These are phyloP conservation scores for Tillandsia fasciculata DNA, from an alignment of 176 grass and related monocot species.

Conservation along the genomic window DNA sequence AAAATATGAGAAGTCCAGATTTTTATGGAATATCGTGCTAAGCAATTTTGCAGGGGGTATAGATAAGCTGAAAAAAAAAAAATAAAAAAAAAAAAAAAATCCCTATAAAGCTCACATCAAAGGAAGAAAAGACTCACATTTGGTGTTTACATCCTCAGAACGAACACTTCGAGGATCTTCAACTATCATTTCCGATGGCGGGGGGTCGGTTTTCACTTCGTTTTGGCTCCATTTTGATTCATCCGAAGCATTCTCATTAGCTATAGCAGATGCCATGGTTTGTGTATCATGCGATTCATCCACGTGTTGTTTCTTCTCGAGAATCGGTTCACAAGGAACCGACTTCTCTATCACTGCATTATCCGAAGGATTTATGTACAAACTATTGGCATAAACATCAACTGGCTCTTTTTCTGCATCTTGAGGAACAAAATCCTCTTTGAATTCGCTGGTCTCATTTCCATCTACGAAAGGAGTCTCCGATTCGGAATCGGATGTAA, in stretches of 20 bases:
- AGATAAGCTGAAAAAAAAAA: no score
- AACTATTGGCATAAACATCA: not conserved
- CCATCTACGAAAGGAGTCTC: constrained; percentile 38
- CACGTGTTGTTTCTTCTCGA: constrained; percentile 24
- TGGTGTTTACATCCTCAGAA: constrained; percentile 5
- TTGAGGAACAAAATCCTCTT: constrained; percentile 18
- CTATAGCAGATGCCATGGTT: constrained; percentile 10
- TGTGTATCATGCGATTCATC: constrained; percentile 11
- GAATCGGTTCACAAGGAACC: constrained; percentile 24
- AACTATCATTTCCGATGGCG: constrained; percentile 9
- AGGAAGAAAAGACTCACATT: not conserved
- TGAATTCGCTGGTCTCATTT: constrained; percentile 14
- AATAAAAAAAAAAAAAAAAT: no score
- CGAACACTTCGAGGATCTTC: constrained; percentile 21
- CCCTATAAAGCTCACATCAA: not conserved
- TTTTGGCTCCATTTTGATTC: constrained; percentile 5
- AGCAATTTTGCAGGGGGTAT: no score
- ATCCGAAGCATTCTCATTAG: constrained; percentile 10
- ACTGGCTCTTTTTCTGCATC: not conserved
- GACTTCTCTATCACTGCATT: constrained; percentile 16
- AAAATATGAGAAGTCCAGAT: no score
- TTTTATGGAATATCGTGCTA: no score
- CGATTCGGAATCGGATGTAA: constrained; percentile 54
- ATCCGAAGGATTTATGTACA: not conserved
- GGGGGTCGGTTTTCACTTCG: constrained; percentile 9